phyloP scores from a whole-genome alignment of 1,284 basidiomycete genomes.

The Spongiforma sp. region DNA sequence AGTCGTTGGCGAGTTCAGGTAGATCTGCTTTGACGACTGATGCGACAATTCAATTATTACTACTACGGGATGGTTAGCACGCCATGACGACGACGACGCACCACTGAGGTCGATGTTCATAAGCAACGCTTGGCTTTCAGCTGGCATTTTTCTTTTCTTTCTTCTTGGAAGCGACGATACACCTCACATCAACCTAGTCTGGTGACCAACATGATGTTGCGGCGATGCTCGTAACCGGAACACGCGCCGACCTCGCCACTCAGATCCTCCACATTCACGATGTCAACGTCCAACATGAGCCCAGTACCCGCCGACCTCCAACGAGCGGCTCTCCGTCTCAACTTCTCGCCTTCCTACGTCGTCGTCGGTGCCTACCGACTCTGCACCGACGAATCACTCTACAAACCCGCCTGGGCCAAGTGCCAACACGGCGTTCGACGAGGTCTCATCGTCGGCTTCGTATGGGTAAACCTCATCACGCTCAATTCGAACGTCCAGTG shows the following conservation, averaged over 20 bases:
- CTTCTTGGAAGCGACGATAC: background rate
- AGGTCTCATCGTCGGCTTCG: slow-evolving; percentile 62
- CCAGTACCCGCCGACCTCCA: slow-evolving; percentile 50
- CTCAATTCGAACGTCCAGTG: too few relatives aligned
- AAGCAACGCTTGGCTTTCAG: background rate
- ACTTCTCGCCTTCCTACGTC: slow-evolving; percentile 76
- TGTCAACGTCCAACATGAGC: background rate
- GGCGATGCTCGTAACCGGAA: background rate
- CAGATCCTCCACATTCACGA: too few relatives aligned
- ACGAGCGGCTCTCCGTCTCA: slow-evolving; percentile 60
- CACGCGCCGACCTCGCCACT: background rate
- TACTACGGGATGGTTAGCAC: too few relatives aligned
- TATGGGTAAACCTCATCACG: too few relatives aligned
- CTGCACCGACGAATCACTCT: slow-evolving; percentile 67
- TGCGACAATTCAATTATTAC: background rate
- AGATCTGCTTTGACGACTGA: slow-evolving; percentile 33
- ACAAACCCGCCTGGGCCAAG: slow-evolving; percentile 75
- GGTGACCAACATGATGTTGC: too few relatives aligned
- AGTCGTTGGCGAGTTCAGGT: slow-evolving; percentile 18
- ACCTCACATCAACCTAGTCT: too few relatives aligned
- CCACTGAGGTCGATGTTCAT: slow-evolving; percentile 25
- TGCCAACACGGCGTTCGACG: slow-evolving; percentile 69
- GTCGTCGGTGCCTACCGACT: slow-evolving; percentile 78
- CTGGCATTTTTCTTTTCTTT: background rate
- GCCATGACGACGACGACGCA: too few relatives aligned